Conservation (phyloP, 1,284 basidiomycete species). For the Takashimella koratensis region DNA sequence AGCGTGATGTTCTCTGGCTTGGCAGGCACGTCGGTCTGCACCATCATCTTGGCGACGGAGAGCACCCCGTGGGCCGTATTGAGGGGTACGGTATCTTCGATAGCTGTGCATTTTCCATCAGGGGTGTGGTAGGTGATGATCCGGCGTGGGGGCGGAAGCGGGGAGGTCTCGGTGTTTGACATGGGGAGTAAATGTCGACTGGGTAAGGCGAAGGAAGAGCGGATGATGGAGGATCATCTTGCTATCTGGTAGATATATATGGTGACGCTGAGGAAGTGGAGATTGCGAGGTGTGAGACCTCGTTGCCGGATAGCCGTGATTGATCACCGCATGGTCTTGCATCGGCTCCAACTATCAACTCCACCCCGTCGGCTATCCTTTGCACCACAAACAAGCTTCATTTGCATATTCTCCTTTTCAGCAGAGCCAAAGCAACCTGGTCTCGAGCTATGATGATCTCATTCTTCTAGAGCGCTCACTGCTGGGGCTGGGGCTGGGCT, state of each 20-base stretch:
- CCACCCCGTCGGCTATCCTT: too few relatives aligned
- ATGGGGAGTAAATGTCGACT: too few relatives aligned
- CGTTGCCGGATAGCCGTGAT: background rate
- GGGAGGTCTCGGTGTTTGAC: background rate
- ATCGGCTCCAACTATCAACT: too few relatives aligned
- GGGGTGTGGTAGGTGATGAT: background rate
- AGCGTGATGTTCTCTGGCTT: background rate
- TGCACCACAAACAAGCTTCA: too few relatives aligned
- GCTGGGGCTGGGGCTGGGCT: too few relatives aligned
- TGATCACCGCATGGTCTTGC: background rate
- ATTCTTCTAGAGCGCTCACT: background rate
- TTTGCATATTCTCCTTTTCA: too few relatives aligned
- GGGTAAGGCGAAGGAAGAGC: too few relatives aligned
- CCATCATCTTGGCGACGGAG: background rate
- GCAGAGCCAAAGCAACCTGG: too few relatives aligned
- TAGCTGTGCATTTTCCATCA: background rate
- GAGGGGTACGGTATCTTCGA: background rate
- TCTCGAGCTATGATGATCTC: background rate
- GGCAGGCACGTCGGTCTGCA: background rate
- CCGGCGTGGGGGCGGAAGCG: background rate
- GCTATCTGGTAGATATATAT: too few relatives aligned
- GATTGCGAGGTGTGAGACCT: background rate
- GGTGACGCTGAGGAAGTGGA: background rate
- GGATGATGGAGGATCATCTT: too few relatives aligned
- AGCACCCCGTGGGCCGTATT: background rate